Base-by-base conservation (phyloP, 2,329 filamentous ascomycete species). In the Ceratocystis variospora region DNA sequence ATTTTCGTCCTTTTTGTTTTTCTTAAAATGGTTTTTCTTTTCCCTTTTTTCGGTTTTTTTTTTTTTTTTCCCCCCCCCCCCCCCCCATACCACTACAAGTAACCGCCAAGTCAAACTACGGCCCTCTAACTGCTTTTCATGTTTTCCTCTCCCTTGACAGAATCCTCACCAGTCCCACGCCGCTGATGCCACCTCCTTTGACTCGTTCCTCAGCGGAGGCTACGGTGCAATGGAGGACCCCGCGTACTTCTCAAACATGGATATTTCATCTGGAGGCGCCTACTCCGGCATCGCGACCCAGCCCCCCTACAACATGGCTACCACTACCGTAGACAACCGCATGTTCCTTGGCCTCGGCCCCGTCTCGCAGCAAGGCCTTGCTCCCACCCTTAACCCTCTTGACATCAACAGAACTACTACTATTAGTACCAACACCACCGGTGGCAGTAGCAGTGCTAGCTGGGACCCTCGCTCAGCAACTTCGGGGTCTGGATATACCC, bases 341-440 rank as follows among this genome's bases (percentile, higher is more conserved):
- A 63, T 63, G 61, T 63, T 63, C 44, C 61, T 63, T 22, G 61
- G 44, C n/a, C 61, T 63, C 15, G 33, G 48, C 61, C 45, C 46
- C 2, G 45, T 45, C 41, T 63, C 61, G 22, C 28, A 19, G n/a
- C 5, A 44, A 2, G 44, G 44, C 25, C 19, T 63, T 5, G 44
- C 61, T 25, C 44, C 45, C 10, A 48, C 61, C n/a, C 61, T 63
- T 5, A 63, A 63, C 61, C 61, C 61, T 8, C 61, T 63, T 48
- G 61, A 63, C 8, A 63, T 63, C 61, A 63, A 63, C 61, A 45
- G 61, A 33, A 17, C 61, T 28, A 48, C 46, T 1, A 44, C 61
- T 15, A 50, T 63, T 2, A 63, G 61, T 31, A 28, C 44, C 3
- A 17, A 48, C 44, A 48, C 44, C n/a, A 50, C 59, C 1, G 41